These are phyloP conservation scores for Tieghemostelium lacteum DNA, from an alignment of 78 protist genomes.

Conservation along the genomic window DNA sequence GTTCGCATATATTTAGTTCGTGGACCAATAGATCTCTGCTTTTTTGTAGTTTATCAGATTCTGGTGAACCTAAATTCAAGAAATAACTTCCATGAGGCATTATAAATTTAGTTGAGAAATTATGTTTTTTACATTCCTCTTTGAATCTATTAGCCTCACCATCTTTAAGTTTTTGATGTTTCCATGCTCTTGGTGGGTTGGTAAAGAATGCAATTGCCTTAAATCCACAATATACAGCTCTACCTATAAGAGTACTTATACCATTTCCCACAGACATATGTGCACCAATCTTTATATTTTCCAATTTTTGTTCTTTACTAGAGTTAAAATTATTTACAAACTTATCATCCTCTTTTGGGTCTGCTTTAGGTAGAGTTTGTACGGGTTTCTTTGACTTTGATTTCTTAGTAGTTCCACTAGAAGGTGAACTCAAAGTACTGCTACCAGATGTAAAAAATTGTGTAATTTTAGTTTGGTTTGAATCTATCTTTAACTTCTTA, in stretches of 20 bases:
- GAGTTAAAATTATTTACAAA: background rate
- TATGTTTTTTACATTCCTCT: background rate
- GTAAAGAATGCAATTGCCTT: constrained; percentile 57
- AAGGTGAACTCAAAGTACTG: background rate
- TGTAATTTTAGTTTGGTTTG: background rate
- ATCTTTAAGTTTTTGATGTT: background rate
- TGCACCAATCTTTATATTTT: constrained; percentile 31
- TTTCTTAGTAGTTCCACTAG: background rate
- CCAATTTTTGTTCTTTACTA: constrained; percentile 22
- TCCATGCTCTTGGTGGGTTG: constrained; percentile 47
- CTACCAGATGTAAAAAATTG: background rate
- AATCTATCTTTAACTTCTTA: background rate
- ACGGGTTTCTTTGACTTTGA: too few relatives aligned
- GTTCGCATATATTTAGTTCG: constrained; percentile 65
- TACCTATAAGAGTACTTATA: background rate
- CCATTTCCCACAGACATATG: background rate
- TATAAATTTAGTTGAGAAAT: constrained; percentile 1
- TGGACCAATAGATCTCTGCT: constrained; percentile 21
- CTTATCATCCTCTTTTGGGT: background rate
- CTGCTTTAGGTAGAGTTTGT: too few relatives aligned
- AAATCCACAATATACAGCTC: constrained; percentile 7
- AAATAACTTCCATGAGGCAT: constrained; percentile 82
- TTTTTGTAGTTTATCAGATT: constrained; percentile 13
- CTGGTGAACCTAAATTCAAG: constrained; percentile 67
- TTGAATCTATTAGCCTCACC: constrained; percentile 15